These are phyloP conservation scores for Irpex rosettiformis DNA, from an alignment of 1,284 basidiomycete genomes.

Conservation along the genomic window DNA sequence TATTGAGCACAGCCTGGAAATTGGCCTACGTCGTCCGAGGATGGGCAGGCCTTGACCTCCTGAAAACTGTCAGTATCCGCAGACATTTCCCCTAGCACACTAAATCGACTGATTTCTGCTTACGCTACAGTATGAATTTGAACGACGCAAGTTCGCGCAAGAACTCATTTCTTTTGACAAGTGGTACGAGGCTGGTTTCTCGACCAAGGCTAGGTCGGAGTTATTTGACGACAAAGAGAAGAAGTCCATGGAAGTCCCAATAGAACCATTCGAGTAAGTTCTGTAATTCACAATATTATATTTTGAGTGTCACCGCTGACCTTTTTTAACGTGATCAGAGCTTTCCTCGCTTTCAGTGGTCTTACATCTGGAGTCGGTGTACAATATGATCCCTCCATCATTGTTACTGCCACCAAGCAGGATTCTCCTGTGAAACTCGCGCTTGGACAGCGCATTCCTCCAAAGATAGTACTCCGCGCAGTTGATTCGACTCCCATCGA, in stretches of 20 bases:
- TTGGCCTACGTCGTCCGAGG: conserved; percentile 50
- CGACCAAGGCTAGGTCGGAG: conserved; percentile 56
- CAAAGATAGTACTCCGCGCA: conserved; percentile 1
- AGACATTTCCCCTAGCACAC: not conserved
- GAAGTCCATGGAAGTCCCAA: conserved; percentile 53
- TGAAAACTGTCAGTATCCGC: conserved; percentile 58
- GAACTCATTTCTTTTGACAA: conserved; percentile 81
- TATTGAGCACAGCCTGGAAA: conserved; percentile 8
- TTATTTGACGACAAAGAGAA: conserved; percentile 39
- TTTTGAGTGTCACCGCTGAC: not conserved
- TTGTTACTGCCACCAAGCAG: not conserved
- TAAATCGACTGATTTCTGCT: not conserved
- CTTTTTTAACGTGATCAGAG: not conserved
- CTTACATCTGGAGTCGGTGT: not conserved
- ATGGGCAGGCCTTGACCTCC: conserved; percentile 58
- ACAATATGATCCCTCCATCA: not conserved
- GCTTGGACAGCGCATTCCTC: conserved; percentile 1
- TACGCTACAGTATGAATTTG: conserved; percentile 55
- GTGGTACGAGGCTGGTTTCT: conserved; percentile 69
- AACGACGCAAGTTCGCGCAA: conserved; percentile 70
- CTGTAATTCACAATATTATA: too few relatives aligned
- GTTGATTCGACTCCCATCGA: not conserved
- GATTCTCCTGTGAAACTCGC: not conserved
- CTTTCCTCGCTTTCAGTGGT: conserved; percentile 3
- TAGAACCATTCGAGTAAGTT: conserved; percentile 54